A percentile compares a stretch with the other conserved stretches of the same genome.
phyloP scores from a whole-genome alignment of 345 rosid genomes.

The Sapria himalayana region DNA sequence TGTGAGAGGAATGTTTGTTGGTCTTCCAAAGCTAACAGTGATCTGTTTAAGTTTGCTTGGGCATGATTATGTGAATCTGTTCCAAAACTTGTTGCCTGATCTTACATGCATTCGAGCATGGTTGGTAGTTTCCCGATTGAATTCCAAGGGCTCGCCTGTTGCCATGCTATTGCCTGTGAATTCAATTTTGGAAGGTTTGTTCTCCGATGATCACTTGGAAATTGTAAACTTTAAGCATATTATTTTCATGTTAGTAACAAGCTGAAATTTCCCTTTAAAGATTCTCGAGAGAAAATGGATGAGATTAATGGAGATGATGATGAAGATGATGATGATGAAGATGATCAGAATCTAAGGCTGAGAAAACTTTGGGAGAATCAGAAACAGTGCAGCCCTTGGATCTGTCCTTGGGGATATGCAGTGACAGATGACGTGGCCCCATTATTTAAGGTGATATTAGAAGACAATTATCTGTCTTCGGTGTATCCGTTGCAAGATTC shows the following conservation, averaged over 20 bases:
- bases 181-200: conserved; percentile 50
- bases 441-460: conserved; percentile 49
- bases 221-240: too few relatives aligned
- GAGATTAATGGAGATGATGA: too few relatives aligned
- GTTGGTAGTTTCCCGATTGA: conserved; percentile 61
- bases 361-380: conserved; percentile 13
- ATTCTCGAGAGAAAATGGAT: too few relatives aligned
- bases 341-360: conserved; percentile 14
- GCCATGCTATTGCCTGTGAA: conserved; percentile 53
- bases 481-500: conserved; percentile 31
- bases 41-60: conserved; percentile 61
- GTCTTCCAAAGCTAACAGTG: conserved; percentile 41
- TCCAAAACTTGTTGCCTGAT: conserved; percentile 30
- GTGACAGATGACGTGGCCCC: conserved; percentile 63
- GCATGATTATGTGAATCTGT: conserved; percentile 26
- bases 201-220: too few relatives aligned
- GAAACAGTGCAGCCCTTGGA: conserved; percentile 31
- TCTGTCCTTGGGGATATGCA: conserved; percentile 68
- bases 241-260: too few relatives aligned
- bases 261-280: too few relatives aligned
- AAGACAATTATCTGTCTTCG: conserved; percentile 42
- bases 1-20: conserved; percentile 32
- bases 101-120: conserved; percentile 41
- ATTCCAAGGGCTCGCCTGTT: conserved; percentile 33
- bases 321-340: conserved; percentile 28